Evolutionary conservation across 305 asterid genomes (phyloP).

Genomic region (Fraxinus velutina): DNA sequence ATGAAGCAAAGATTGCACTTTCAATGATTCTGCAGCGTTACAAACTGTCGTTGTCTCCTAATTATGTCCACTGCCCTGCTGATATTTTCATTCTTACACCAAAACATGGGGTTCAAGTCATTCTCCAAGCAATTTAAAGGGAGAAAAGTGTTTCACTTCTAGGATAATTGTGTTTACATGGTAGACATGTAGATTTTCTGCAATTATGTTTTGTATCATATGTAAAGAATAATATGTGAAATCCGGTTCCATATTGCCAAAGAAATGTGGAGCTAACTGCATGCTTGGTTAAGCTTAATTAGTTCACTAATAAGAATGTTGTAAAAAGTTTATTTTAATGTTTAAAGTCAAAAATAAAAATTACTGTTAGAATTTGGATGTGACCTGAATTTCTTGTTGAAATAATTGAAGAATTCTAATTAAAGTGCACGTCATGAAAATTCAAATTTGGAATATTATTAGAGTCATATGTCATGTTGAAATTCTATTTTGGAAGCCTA

Average conservation of each 20-base stretch:
- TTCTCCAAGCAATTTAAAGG: slow-evolving; percentile 33
- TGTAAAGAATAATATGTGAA: neutral
- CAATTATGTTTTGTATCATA: neutral
- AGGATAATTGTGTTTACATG: neutral
- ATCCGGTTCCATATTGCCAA: neutral
- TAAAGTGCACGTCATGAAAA: no score
- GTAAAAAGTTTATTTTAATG: no score
- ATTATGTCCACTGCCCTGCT: slow-evolving; percentile 51
- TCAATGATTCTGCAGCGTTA: no score
- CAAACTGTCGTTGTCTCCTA: slow-evolving; percentile 30
- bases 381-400: no score
- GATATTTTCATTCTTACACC: slow-evolving; percentile 53
- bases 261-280: neutral
- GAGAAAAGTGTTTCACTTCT: neutral
- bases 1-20: no score
- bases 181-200: neutral
- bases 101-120: slow-evolving; percentile 53
- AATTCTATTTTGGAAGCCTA: no score
- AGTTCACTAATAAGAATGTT: no score
- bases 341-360: no score
- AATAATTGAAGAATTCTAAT: no score
- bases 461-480: no score
- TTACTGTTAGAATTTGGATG: no score
- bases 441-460: no score
- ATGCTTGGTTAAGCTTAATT: neutral